Evolutionary conservation across 2,329 filamentous ascomycete genomes (phyloP).

Genomic region (Westerdykella sp.): DNA sequence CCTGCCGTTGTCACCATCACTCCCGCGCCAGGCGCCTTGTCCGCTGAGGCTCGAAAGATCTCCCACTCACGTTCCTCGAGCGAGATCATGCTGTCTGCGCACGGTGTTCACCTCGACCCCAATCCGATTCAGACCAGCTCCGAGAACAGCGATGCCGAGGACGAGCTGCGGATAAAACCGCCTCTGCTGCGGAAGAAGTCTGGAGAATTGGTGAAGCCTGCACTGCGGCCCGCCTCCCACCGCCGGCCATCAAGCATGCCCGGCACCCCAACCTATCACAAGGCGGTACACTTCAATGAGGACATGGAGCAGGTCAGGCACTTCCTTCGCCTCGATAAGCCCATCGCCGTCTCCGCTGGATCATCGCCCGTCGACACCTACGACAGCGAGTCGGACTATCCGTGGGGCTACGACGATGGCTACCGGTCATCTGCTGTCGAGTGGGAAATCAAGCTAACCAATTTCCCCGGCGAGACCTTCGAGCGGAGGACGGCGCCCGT

Average conservation of each 20-base stretch:
- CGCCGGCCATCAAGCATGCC: slow-evolving; percentile 93
- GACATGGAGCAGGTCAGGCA: slow-evolving; percentile 94
- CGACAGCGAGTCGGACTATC: slow-evolving; percentile 83
- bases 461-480: slow-evolving; percentile 67
- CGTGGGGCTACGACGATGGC: slow-evolving; percentile 58
- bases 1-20: slow-evolving; percentile 14
- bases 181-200: slow-evolving; percentile 97
- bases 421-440: slow-evolving; percentile 51
- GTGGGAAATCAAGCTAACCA: slow-evolving; percentile 80
- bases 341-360: slow-evolving; percentile 90
- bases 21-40: slow-evolving; percentile 36
- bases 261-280: slow-evolving; percentile 89
- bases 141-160: slow-evolving; percentile 51
- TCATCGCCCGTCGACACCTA: slow-evolving; percentile 87
- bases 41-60: slow-evolving; percentile 54
- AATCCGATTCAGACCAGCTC: slow-evolving; percentile 32
- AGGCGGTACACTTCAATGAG: slow-evolving; percentile 97
- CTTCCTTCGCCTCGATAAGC: slow-evolving; percentile 88
- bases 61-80: slow-evolving; percentile 56
- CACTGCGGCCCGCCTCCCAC: slow-evolving; percentile 71
- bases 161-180: slow-evolving; percentile 61
- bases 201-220: slow-evolving; percentile 89
- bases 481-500: slow-evolving; percentile 61
- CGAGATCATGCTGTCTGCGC: slow-evolving; percentile 48
- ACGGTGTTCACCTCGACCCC: slow-evolving; percentile 38